Percentiles rank a stretch among this genome's conserved stretches.
These are phyloP conservation scores for Stagonosporopsis rhizophila DNA, from an alignment of 2,329 filamentous ascomycete species.

Conservation along the genomic window DNA sequence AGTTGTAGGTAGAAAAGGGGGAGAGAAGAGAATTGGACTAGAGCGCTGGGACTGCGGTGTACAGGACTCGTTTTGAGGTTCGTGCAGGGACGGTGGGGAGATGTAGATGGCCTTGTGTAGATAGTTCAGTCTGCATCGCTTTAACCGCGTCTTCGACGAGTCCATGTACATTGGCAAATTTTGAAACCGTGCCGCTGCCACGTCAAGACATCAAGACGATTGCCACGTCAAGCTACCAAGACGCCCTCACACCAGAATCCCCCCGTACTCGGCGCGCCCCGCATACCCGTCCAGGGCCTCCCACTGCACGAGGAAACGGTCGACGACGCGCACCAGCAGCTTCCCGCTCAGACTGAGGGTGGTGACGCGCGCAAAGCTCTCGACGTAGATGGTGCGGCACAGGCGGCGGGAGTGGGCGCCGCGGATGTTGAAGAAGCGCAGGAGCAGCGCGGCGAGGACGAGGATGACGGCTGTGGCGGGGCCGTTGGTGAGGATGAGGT, in stretches of 20 bases:
- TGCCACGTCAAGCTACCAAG: no score
- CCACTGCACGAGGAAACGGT: constrained; percentile 86
- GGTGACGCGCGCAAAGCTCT: constrained; percentile 88
- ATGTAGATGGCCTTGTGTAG: neutral
- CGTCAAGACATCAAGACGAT: no score
- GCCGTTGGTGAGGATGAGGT: constrained; percentile 81
- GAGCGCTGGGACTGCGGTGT: neutral
- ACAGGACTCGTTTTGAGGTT: no score
- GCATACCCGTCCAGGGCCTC: constrained; percentile 60
- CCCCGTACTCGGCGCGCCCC: constrained; percentile 53
- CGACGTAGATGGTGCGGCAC: constrained; percentile 82
- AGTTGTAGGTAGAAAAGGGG: constrained; percentile 59
- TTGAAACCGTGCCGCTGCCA: no score
- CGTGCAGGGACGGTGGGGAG: no score
- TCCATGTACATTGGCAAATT: no score
- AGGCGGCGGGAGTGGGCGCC: constrained; percentile 54
- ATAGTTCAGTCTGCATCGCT: no score
- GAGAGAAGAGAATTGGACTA: no score
- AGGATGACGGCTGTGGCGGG: constrained; percentile 87
- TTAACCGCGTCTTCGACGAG: no score
- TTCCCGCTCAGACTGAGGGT: constrained; percentile 84
- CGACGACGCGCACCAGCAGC: constrained; percentile 74
- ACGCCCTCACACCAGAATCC: constrained; percentile 48
- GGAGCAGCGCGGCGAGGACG: constrained; percentile 62
- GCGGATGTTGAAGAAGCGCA: constrained; percentile 60